These are phyloP conservation scores for Auricularia heimuer DNA, from an alignment of 768 basidiomycete genomes.

Conservation along the genomic window DNA sequence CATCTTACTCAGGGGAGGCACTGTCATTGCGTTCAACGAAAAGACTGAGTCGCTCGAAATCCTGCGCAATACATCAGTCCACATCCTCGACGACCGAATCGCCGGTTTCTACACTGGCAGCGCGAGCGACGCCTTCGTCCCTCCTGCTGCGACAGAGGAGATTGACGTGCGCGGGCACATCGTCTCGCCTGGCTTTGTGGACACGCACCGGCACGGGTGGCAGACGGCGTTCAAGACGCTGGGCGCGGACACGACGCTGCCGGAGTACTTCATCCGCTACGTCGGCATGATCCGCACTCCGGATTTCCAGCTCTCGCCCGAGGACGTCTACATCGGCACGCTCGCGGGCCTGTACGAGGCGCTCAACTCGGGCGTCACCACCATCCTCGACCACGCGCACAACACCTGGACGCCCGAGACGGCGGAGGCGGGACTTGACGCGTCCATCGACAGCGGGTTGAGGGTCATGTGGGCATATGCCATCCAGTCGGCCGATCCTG, in stretches of 20 bases:
- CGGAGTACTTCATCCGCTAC: not conserved
- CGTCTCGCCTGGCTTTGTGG: constrained; percentile 23
- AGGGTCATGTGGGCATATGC: not conserved
- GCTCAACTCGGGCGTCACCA: constrained; percentile 22
- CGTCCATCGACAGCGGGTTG: not conserved
- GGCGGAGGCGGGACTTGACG: not conserved
- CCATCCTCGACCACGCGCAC: constrained; percentile 24
- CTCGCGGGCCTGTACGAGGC: constrained; percentile 24
- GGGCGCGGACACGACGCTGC: not conserved
- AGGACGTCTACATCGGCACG: constrained; percentile 20
- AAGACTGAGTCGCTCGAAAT: not conserved
- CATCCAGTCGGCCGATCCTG: not conserved
- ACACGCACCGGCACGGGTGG: constrained; percentile 17
- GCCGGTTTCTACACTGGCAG: not conserved
- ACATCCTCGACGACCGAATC: not conserved
- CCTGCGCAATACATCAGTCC: not conserved
- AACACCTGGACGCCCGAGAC: not conserved
- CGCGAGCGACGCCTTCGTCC: not conserved
- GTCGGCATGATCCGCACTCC: not conserved
- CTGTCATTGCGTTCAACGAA: not conserved
- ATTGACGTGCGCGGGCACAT: constrained; percentile 21
- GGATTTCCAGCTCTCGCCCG: constrained; percentile 12
- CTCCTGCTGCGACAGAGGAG: constrained; percentile 7
- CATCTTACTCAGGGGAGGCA: not conserved
- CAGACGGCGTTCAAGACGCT: not conserved